Evolutionary conservation across 768 basidiomycete species (phyloP).

Genomic region (Rossbeevera mucosa): DNA sequence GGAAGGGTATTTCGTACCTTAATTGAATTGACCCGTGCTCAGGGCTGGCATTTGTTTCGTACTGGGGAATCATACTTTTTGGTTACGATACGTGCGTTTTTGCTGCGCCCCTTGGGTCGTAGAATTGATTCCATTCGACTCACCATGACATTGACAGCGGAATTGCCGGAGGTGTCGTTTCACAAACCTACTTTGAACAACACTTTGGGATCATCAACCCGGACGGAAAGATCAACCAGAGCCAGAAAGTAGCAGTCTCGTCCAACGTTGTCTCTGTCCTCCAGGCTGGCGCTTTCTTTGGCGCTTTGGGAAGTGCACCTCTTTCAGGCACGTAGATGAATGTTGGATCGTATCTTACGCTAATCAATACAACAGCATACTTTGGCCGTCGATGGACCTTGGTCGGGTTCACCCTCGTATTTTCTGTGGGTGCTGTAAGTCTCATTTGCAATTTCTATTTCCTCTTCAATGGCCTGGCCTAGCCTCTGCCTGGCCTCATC

Average conservation of each 20-base stretch:
- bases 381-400: constrained; percentile 67
- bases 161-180: constrained; percentile 65
- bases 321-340: constrained; percentile 55
- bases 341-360: background rate
- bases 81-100: constrained; percentile 68
- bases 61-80: constrained; percentile 80
- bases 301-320: constrained; percentile 69
- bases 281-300: constrained; percentile 87
- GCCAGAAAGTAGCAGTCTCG: constrained; percentile 49
- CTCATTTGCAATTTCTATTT: background rate
- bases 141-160: constrained; percentile 40
- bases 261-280: constrained; percentile 85
- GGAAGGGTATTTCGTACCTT: background rate
- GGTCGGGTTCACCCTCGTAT: constrained; percentile 56
- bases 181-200: constrained; percentile 52
- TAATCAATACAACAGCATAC: constrained; percentile 37
- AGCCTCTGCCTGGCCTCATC: background rate
- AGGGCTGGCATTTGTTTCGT: constrained; percentile 72
- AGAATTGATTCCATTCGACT: background rate
- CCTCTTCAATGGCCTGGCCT: constrained; percentile 22
- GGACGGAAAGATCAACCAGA: constrained; percentile 38
- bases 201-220: constrained; percentile 56
- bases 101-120: background rate
- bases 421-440: constrained; percentile 64
- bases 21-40: background rate